Base-by-base conservation (phyloP, 2,329 filamentous ascomycete genomes). In the Blastomyces gilchristii region DNA sequence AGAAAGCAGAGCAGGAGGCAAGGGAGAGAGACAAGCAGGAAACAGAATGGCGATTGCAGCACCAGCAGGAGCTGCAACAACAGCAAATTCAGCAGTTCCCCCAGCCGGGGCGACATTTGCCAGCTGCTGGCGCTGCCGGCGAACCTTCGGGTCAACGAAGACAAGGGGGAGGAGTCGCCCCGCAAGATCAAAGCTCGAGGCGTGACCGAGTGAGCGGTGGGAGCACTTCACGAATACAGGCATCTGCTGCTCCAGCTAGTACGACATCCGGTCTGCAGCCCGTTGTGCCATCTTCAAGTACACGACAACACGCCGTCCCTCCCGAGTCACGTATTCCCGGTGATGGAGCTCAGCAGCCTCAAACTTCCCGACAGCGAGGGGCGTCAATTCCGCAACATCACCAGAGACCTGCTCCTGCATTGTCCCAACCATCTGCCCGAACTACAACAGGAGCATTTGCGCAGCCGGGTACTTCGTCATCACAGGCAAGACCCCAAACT, bases 1-100 rank as follows among this genome's bases (percentile, higher is more conserved):
- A 85, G 66, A 82, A 83, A 68, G 87, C 87, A 54, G 86, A 90
- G 71, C 82, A 83, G 53, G 86, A 89, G 71, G 83, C 85, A 68
- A 77, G 76, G 73, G 77, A 78, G 72, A 75, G 82, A 68, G 82
- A 84, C 69, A 77, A 79, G 64, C 76, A 80, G 63, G 80, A 82
- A 65, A 76, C 81, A 66, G 81, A 82, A 69, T 75, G 78, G 66
- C 70, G 67, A 67, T 72, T 72, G 65, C 76, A 73, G 64, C 69
- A 77, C 70, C 76, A 77, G 69, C 75, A 73, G 67, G 69, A 72
- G 67, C 74, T 65, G 85, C 90, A 74, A 82, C 86, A 71, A 83
- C 84, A 80, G 79, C 79, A 70, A 79, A 80, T 71, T 76, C 80
- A 75, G 50, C 70, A 70, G 47, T 67, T 68, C 28, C 62, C 61